Evolutionary conservation across 805 yeast genomes (phyloP).

Genomic region (Sugiyamaella lignohabitans): DNA sequence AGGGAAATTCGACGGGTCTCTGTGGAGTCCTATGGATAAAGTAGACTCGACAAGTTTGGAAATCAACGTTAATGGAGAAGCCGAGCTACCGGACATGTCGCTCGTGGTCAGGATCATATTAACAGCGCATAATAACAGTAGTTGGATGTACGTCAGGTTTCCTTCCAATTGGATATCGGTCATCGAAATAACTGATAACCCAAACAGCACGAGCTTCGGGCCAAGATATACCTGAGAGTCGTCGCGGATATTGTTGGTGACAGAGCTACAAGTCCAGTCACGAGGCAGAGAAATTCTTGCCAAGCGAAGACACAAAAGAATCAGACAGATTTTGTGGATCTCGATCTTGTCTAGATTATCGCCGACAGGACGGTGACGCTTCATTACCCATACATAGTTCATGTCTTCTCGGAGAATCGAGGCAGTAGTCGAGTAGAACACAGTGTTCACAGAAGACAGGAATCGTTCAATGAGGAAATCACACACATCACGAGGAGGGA

Average conservation of each 20-base stretch:
- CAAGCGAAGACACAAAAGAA: slow-evolving; percentile 13
- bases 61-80: slow-evolving; percentile 12
- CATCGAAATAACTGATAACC: slow-evolving; percentile 8
- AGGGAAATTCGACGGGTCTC: slow-evolving; percentile 22
- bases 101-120: slow-evolving; percentile 12
- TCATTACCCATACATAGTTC: slow-evolving; percentile 14
- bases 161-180: slow-evolving; percentile 12
- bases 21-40: slow-evolving; percentile 25
- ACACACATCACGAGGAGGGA: slow-evolving; percentile 21
- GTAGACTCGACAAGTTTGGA: slow-evolving; percentile 24
- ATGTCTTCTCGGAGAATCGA: slow-evolving; percentile 13
- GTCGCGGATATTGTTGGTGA: slow-evolving; percentile 8
- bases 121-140: slow-evolving; percentile 18
- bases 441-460: slow-evolving; percentile 16
- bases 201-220: slow-evolving; percentile 8
- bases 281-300: slow-evolving; percentile 8
- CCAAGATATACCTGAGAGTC: slow-evolving; percentile 14
- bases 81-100: slow-evolving; percentile 14
- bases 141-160: slow-evolving; percentile 21
- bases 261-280: slow-evolving; percentile 10
- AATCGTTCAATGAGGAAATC: slow-evolving; percentile 20
- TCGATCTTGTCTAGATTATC: slow-evolving; percentile 11
- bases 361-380: slow-evolving; percentile 7
- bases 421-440: slow-evolving; percentile 20
- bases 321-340: slow-evolving; percentile 16